A percentile compares a stretch with the other conserved stretches of the same genome.
phyloP scores from a whole-genome alignment of 208 protist species.

The Leishmania tarentolae region DNA sequence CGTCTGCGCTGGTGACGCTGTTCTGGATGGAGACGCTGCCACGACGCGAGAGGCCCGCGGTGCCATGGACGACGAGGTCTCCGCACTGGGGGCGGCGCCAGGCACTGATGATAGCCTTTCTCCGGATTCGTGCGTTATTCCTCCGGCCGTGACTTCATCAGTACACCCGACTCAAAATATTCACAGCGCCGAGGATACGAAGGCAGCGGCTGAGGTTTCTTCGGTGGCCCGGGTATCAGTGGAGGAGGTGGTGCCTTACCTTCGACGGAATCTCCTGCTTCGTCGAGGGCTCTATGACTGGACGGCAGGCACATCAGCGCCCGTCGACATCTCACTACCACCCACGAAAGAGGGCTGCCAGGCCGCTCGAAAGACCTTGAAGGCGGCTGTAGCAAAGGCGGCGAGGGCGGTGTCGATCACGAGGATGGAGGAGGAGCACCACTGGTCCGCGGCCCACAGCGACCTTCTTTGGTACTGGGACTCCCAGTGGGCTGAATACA shows the following conservation, averaged over 20 bases:
- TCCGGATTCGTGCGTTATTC: not conserved
- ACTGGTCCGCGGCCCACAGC: conserved; percentile 14
- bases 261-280: conserved; percentile 43
- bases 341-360: not conserved
- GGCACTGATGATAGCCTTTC: not conserved
- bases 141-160: not conserved
- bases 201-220: conserved; percentile 10
- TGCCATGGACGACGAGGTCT: not conserved
- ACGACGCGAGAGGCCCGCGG: not conserved
- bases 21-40: not conserved
- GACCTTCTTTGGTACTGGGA: conserved; percentile 26
- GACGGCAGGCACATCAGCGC: not conserved
- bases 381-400: not conserved
- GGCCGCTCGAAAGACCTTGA: not conserved
- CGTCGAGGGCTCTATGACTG: conserved; percentile 43
- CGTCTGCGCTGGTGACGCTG: not conserved
- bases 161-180: not conserved
- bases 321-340: not conserved
- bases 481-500: conserved; percentile 17
- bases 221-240: conserved; percentile 35
- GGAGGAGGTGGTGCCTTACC: conserved; percentile 38
- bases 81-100: not conserved
- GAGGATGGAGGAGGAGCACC: not conserved
- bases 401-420: not conserved
- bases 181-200: not conserved